A percentile compares a stretch with the other conserved stretches of the same genome.
Conservation (phyloP, 805 yeast genomes). For the Schwanniomyces pseudopolymorphus region DNA sequence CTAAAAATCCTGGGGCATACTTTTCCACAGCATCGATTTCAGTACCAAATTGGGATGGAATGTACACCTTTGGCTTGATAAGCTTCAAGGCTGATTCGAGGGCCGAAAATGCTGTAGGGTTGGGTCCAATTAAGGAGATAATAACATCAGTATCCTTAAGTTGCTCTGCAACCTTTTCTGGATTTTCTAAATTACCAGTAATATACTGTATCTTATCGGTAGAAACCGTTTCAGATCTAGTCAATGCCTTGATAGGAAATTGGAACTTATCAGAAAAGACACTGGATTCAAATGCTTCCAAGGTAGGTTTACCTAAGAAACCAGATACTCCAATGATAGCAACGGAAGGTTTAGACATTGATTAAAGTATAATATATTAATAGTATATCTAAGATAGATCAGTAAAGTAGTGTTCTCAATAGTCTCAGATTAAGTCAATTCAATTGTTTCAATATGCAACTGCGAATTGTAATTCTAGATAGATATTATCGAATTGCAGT, state of each 20-base stretch:
- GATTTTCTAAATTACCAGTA: slow-evolving; percentile 27
- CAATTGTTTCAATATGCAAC: not conserved
- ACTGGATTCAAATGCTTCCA: slow-evolving; percentile 45
- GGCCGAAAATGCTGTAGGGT: slow-evolving; percentile 28
- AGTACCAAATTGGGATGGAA: slow-evolving; percentile 63
- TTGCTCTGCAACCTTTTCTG: slow-evolving; percentile 29
- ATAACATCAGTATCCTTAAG: slow-evolving; percentile 52
- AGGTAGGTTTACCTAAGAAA: slow-evolving; percentile 46
- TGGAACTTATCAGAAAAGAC: slow-evolving; percentile 40
- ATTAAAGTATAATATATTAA: not conserved
- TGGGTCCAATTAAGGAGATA: slow-evolving; percentile 41
- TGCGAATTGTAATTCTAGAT: not conserved
- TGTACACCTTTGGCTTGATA: slow-evolving; percentile 49
- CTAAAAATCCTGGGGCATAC: slow-evolving; percentile 34
- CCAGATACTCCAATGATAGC: slow-evolving; percentile 59
- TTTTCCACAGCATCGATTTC: slow-evolving; percentile 31
- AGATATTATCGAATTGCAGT: not conserved
- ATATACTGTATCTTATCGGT: slow-evolving; percentile 41
- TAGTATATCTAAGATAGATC: too few relatives aligned
- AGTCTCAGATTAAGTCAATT: too few relatives aligned
- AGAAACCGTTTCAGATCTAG: slow-evolving; percentile 39
- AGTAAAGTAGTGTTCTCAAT: too few relatives aligned
- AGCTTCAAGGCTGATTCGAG: slow-evolving; percentile 38
- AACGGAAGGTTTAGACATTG: slow-evolving; percentile 25
- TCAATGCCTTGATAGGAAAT: slow-evolving; percentile 52